Evolutionary conservation across 345 rosid species (phyloP).

Genomic region (Ailanthus altissimus): DNA sequence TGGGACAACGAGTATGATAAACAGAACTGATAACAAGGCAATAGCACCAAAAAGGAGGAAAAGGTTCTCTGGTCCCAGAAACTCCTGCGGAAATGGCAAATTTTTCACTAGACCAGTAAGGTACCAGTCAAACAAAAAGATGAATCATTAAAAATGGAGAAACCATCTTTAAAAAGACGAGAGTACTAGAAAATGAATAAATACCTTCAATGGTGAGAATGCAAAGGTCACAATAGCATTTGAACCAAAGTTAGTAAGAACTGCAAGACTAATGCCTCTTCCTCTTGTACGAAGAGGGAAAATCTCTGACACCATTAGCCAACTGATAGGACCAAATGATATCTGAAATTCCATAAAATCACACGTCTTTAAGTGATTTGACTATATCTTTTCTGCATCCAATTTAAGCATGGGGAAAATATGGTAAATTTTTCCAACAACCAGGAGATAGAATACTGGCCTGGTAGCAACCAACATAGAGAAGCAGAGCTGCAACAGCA

Average conservation of each 20-base stretch:
- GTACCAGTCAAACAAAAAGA: background rate
- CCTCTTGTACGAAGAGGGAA: conserved; percentile 91
- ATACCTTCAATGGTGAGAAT: conserved; percentile 88
- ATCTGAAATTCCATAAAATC: conserved; percentile 55
- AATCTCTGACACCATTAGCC: conserved; percentile 98
- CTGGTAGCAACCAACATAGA: conserved; percentile 97
- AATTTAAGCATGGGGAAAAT: conserved; percentile 1
- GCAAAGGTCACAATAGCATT: conserved; percentile 97
- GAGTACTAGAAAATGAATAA: conserved; percentile 4
- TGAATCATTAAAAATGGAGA: background rate
- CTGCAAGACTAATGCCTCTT: conserved; percentile 88
- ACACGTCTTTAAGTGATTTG: background rate
- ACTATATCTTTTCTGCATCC: background rate
- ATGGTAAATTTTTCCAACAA: background rate
- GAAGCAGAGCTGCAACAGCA: conserved; percentile 83
- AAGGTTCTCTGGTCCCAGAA: conserved; percentile 81
- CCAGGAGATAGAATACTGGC: conserved; percentile 37
- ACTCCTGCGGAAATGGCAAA: conserved; percentile 57
- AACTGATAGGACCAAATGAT: conserved; percentile 98
- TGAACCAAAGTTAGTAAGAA: conserved; percentile 90
- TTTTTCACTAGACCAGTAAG: background rate
- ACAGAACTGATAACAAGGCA: conserved; percentile 67
- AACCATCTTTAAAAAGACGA: background rate
- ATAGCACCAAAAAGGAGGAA: conserved; percentile 87
- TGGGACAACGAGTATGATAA: conserved; percentile 61